Evolutionary conservation across 768 basidiomycete species (phyloP).

Genomic region (Cyathus striatus): DNA sequence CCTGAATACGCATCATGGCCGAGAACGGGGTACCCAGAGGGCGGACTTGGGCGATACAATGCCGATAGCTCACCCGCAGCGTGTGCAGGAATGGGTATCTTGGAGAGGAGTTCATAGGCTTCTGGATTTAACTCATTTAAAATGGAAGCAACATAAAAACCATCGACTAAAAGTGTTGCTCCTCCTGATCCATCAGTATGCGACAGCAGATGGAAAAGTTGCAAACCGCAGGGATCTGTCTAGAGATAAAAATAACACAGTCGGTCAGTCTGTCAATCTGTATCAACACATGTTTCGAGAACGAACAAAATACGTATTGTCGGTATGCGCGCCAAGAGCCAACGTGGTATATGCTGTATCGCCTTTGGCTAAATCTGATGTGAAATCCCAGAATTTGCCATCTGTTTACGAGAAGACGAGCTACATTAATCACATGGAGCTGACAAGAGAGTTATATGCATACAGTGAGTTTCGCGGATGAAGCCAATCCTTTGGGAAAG

Average conservation of each 20-base stretch:
- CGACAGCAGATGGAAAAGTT: conserved; percentile 91
- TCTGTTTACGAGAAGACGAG: conserved; percentile 39
- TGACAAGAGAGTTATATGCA: conserved; percentile 10
- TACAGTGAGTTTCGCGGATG: conserved; percentile 77
- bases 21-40: conserved; percentile 65
- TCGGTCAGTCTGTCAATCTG: not conserved
- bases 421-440: not conserved
- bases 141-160: conserved; percentile 85
- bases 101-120: conserved; percentile 64
- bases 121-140: conserved; percentile 70
- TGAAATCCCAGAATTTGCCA: conserved; percentile 97
- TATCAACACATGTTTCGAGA: not conserved
- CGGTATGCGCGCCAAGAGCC: conserved; percentile 79
- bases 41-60: conserved; percentile 54
- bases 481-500: conserved; percentile 75
- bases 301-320: conserved; percentile 63
- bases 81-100: conserved; percentile 70
- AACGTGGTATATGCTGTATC: conserved; percentile 94
- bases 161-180: conserved; percentile 89
- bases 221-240: conserved; percentile 94
- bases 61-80: conserved; percentile 74
- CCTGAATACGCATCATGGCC: conserved; percentile 55
- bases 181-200: conserved; percentile 81
- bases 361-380: conserved; percentile 82
- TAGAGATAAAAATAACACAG: conserved; percentile 17